Evolutionary conservation across 2,329 filamentous ascomycete genomes (phyloP).

Genomic region (Lachnellula cervina): DNA sequence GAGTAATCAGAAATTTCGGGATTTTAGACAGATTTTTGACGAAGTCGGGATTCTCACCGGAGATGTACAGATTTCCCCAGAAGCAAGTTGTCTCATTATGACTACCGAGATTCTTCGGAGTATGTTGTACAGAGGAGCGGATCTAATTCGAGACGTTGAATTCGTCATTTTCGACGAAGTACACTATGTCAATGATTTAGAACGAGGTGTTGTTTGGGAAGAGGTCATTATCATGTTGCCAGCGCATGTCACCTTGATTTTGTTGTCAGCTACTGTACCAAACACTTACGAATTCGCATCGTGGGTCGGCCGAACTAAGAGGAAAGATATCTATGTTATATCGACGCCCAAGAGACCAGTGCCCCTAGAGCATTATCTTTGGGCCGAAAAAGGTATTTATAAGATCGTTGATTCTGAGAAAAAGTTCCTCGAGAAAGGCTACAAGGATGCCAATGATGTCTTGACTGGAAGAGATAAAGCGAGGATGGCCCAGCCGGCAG

Average conservation of each 20-base stretch:
- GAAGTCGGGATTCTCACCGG: constrained; percentile 96
- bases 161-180: constrained; percentile 99
- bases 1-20: constrained; percentile 97
- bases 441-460: constrained; percentile 86
- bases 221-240: constrained; percentile 99
- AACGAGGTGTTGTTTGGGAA: constrained; percentile 97
- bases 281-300: constrained; percentile 98
- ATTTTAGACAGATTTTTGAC: constrained; percentile 85
- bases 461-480: constrained; percentile 77
- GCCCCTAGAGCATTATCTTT: constrained; percentile 91
- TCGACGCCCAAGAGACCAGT: constrained; percentile 94
- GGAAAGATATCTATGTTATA: constrained; percentile 98
- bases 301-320: constrained; percentile 96
- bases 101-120: constrained; percentile 96
- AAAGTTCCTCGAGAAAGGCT: constrained; percentile 84
- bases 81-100: constrained; percentile 98
- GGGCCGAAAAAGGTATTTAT: constrained; percentile 87
- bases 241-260: constrained; percentile 90
- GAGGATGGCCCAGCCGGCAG: constrained; percentile 43
- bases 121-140: constrained; percentile 95
- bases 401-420: constrained; percentile 95
- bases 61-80: constrained; percentile 95
- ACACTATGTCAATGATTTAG: constrained; percentile 95
- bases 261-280: constrained; percentile 92
- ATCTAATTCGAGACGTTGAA: constrained; percentile 93